Base-by-base conservation (phyloP, 352 stramenopile genomes). In the Phytophthora kernoviae region DNA sequence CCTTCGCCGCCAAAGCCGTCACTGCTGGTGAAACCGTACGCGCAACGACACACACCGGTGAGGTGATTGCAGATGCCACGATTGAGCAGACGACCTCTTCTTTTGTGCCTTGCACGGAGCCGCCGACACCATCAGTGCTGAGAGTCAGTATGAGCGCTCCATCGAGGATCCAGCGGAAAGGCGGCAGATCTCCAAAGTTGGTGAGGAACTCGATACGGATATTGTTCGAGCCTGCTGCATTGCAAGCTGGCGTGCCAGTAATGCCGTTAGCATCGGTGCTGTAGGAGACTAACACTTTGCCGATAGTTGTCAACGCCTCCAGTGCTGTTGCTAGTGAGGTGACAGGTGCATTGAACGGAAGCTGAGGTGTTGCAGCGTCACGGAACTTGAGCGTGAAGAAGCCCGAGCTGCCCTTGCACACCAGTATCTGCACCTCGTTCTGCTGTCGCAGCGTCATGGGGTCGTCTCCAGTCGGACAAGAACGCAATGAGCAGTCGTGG, bases 401-500 rank as follows among this genome's bases (percentile, higher is more conserved):
- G 10, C 88, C 79, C 2, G 70, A 75, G 15, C 41, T 77, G 34
- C 68, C 84, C 10, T 44, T 76, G 64, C 90, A 97, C 5, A 78
- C 57, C 39, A 97, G 59, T 37, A 77, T 63, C 58, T 97, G 88
- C 11, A 94, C 66, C 50, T 96, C 89, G 58, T 94, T 95, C 47
- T 75, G 54, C 62, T 98, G 86, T 7, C 43, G 57, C 1, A 50
- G 40, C 0, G 90, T 96, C 58, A 93, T 73, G 1, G 90, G 90
- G 59, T 97, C 88, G 59, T 98, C 94, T 47, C 91, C 93, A 15
- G 81, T 92, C 6, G 89, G 90, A 57, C 93, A 98, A 15, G 84
- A 90, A n/a, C 88, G 68, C 47, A 73, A 67, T 12, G 79, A 84
- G 72, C 94, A 98, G 50, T 96, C 87, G 52, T 97, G 78, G n/a